phyloP scores from a whole-genome alignment of 1,139 yeast species.

The Kodamaea derodonti region DNA sequence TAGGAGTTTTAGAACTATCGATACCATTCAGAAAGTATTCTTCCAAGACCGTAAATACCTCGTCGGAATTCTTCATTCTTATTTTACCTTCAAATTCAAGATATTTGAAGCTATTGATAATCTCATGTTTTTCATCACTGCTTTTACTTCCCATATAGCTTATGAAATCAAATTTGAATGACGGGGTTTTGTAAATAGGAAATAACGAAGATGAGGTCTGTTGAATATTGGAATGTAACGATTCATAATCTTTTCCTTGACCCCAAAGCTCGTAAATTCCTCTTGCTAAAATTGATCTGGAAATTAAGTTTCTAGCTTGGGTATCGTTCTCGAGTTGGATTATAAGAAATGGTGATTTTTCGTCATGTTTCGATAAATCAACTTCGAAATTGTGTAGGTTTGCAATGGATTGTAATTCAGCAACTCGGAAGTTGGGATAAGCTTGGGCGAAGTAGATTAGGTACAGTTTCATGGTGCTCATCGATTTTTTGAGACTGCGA shows the following conservation, averaged over 20 bases:
- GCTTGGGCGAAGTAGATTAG: constrained; percentile 80
- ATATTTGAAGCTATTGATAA: constrained; percentile 71
- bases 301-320: constrained; percentile 62
- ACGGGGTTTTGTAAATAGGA: constrained; percentile 31
- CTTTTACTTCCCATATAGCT: constrained; percentile 60
- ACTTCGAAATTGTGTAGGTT: constrained; percentile 51
- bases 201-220: constrained; percentile 24
- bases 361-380: constrained; percentile 59
- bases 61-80: constrained; percentile 73
- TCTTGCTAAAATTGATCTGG: constrained; percentile 64
- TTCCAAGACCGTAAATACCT: constrained; percentile 69
- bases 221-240: constrained; percentile 55
- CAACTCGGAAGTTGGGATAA: constrained; percentile 70
- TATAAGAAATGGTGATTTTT: constrained; percentile 64
- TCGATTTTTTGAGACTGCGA: no score
- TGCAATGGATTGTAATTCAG: constrained; percentile 86
- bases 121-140: constrained; percentile 49
- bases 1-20: constrained; percentile 52
- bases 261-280: constrained; percentile 90
- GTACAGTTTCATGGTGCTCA: constrained; percentile 51
- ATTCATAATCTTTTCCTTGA: constrained; percentile 51
- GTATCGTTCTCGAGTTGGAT: constrained; percentile 62
- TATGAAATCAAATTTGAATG: constrained; percentile 81
- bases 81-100: constrained; percentile 76
- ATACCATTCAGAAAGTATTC: constrained; percentile 54